These are phyloP conservation scores for Bonia amplexicaulis DNA, from an alignment of 176 grass and related monocot species.

Conservation along the genomic window DNA sequence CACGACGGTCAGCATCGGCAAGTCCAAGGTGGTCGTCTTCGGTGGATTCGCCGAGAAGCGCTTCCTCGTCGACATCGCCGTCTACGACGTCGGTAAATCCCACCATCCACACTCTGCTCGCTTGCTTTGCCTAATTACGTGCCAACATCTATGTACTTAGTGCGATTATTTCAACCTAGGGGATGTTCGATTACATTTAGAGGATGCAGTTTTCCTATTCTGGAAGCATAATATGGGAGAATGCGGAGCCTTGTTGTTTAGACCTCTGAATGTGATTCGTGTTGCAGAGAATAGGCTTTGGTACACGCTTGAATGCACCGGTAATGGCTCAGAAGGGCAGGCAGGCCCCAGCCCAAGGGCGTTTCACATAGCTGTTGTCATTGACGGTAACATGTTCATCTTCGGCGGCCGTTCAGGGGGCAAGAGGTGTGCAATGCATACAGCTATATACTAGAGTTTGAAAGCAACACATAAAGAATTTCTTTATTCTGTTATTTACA, in stretches of 20 bases:
- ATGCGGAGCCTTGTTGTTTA: background rate
- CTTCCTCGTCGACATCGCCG: conserved; percentile 70
- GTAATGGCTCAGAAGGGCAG: too few relatives aligned
- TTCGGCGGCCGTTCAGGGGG: too few relatives aligned
- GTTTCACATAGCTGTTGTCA: too few relatives aligned
- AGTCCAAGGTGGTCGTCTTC: conserved; percentile 86
- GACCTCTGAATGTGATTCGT: background rate
- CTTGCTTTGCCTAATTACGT: background rate
- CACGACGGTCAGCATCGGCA: conserved; percentile 66
- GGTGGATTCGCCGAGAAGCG: conserved; percentile 79
- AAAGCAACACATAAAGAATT: too few relatives aligned
- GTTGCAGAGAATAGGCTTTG: too few relatives aligned
- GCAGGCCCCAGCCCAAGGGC: too few relatives aligned
- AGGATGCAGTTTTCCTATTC: background rate
- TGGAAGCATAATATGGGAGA: background rate
- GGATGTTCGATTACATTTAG: background rate
- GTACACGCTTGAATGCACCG: too few relatives aligned
- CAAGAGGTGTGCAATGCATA: too few relatives aligned
- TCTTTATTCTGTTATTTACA: too few relatives aligned
- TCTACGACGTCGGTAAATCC: conserved; percentile 71
- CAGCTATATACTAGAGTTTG: too few relatives aligned
- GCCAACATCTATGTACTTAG: background rate
- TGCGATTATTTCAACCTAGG: background rate
- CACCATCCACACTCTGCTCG: background rate
- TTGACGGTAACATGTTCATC: too few relatives aligned